phyloP scores from a whole-genome alignment of 768 basidiomycete species.

The Thelephora ganbajun region DNA sequence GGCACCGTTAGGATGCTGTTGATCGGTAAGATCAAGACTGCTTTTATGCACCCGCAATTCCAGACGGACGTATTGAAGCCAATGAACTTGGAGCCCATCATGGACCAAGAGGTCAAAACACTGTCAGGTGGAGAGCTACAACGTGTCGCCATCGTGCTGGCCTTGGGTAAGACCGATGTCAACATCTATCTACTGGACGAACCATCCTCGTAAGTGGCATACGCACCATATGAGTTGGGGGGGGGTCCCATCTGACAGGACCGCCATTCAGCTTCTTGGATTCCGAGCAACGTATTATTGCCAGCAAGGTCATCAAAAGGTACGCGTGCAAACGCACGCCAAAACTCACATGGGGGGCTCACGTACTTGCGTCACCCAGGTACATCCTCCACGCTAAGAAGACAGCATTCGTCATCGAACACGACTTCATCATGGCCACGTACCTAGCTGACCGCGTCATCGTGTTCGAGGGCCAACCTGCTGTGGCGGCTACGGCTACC shows the following conservation, averaged over 20 bases:
- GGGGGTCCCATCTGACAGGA: neutral
- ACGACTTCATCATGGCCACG: conserved; percentile 99
- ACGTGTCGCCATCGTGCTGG: conserved; percentile 90
- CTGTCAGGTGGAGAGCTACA: conserved; percentile 97
- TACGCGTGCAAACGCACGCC: conserved; percentile 13
- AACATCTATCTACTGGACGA: conserved; percentile 94
- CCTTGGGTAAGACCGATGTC: conserved; percentile 76
- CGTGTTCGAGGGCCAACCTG: conserved; percentile 81
- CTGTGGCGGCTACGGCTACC: conserved; percentile 77
- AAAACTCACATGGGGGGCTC: neutral
- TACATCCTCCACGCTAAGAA: conserved; percentile 96
- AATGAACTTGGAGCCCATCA: conserved; percentile 86
- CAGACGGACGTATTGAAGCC: conserved; percentile 96
- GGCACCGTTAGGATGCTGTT: conserved; percentile 94
- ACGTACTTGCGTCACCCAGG: conserved; percentile 20
- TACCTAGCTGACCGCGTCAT: conserved; percentile 98
- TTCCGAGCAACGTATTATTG: conserved; percentile 98
- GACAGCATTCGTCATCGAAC: conserved; percentile 98
- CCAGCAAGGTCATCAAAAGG: conserved; percentile 96
- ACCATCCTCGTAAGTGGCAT: conserved; percentile 52
- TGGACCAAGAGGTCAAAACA: conserved; percentile 98
- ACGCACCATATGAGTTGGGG: neutral
- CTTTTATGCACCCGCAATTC: conserved; percentile 99
- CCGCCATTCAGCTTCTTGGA: conserved; percentile 64
- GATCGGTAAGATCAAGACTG: conserved; percentile 84